These are phyloP conservation scores for Ettlia oleoabundans DNA, from an alignment of 139 green algal genomes.

Conservation along the genomic window DNA sequence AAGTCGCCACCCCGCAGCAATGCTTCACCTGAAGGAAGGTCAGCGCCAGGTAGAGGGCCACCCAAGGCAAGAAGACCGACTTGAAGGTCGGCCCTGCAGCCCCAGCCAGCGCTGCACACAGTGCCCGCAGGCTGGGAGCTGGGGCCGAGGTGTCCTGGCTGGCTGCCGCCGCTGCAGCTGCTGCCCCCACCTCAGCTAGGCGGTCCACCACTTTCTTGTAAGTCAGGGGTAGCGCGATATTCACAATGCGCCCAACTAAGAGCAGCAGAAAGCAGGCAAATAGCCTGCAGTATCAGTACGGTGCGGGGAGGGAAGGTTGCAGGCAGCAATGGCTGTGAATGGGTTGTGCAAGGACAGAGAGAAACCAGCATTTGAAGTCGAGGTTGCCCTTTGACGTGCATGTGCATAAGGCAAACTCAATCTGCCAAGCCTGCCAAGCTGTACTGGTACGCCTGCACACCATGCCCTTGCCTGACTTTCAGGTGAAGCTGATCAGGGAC, in stretches of 20 bases:
- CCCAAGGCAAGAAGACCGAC: slow-evolving; percentile 56
- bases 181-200: slow-evolving; percentile 26
- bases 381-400: too few relatives aligned
- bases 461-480: slow-evolving; percentile 6
- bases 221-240: slow-evolving; percentile 77
- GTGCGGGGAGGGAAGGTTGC: background rate
- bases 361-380: too few relatives aligned
- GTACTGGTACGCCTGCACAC: too few relatives aligned
- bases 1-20: too few relatives aligned
- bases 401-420: background rate
- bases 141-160: background rate
- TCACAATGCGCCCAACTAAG: slow-evolving; percentile 66
- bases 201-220: slow-evolving; percentile 74
- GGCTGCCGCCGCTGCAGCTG: background rate
- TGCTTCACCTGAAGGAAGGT: too few relatives aligned
- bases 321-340: background rate
- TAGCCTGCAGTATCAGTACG: slow-evolving; percentile 7
- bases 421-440: too few relatives aligned
- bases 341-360: too few relatives aligned
- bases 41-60: slow-evolving; percentile 39
- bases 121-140: slow-evolving; percentile 21
- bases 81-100: slow-evolving; percentile 53
- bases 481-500: slow-evolving; percentile 16
- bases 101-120: slow-evolving; percentile 42
- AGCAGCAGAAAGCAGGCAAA: slow-evolving; percentile 73